Percentiles rank a stretch among this genome's conserved stretches.
phyloP scores from a whole-genome alignment of 345 rosid species.

The Syzygium aromaticum region DNA sequence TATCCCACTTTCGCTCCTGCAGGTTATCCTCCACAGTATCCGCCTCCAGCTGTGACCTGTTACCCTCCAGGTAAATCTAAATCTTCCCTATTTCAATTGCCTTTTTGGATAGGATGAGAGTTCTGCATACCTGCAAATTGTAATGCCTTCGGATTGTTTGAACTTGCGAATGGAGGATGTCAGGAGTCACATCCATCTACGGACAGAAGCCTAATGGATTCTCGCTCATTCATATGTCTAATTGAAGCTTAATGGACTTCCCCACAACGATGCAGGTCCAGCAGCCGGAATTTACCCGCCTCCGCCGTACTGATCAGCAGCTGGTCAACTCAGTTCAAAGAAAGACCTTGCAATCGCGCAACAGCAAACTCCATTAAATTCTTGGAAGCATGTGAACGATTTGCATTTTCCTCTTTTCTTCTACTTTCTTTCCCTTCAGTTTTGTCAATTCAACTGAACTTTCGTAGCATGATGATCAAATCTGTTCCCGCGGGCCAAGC shows the following conservation, averaged over 20 bases:
- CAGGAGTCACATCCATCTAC: background rate
- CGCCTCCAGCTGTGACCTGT: constrained; percentile 8
- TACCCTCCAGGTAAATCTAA: background rate
- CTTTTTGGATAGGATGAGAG: background rate
- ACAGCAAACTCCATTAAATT: background rate
- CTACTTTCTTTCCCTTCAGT: background rate
- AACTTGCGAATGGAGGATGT: background rate
- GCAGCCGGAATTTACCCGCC: constrained; percentile 20
- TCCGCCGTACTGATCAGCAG: constrained; percentile 16
- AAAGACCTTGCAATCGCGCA: background rate
- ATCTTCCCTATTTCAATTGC: background rate
- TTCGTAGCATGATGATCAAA: background rate
- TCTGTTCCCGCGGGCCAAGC: background rate
- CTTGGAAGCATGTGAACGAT: background rate
- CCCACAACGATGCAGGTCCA: background rate
- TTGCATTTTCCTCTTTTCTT: background rate
- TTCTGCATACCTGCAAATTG: background rate
- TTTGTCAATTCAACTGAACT: background rate
- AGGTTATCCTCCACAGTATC: background rate
- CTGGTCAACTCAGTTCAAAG: background rate
- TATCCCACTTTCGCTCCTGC: background rate
- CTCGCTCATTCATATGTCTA: background rate
- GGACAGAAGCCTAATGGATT: background rate
- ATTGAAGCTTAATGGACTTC: background rate
- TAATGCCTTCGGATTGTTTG: background rate